A percentile compares a stretch with the other conserved stretches of the same genome.
These are phyloP conservation scores for Anethum foeniculum DNA, from an alignment of 140 eudicot genomes.

Conservation along the genomic window DNA sequence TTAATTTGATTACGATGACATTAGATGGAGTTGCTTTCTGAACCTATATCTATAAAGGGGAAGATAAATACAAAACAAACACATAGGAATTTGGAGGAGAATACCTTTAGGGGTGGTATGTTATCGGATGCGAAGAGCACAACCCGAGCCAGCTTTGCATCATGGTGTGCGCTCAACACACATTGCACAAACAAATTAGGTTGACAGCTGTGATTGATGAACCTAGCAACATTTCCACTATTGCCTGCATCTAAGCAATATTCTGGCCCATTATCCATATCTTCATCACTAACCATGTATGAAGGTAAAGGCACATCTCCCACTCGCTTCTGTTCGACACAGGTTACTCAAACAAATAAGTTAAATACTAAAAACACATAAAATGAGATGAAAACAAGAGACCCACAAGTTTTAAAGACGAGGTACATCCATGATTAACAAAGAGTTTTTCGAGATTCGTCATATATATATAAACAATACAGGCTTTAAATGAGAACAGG, in stretches of 20 bases:
- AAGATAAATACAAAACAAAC: not conserved
- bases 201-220: constrained; percentile 86
- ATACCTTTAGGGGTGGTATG: constrained; percentile 83
- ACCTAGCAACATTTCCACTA: constrained; percentile 67
- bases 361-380: not conserved
- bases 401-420: not conserved
- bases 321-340: constrained; percentile 43
- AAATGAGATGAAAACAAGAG: not conserved
- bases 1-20: not conserved
- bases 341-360: not conserved
- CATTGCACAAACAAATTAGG: constrained; percentile 92
- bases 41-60: not conserved
- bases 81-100: not conserved
- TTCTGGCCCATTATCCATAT: constrained; percentile 54
- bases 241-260: constrained; percentile 79
- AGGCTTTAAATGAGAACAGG: not conserved
- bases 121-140: constrained; percentile 82
- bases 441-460: not conserved
- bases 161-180: constrained; percentile 67
- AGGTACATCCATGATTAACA: not conserved
- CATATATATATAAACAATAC: not conserved
- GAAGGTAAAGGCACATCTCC: constrained; percentile 58
- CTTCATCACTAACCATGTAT: constrained; percentile 28
- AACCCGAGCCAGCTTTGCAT: constrained; percentile 62
- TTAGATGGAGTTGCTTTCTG: not conserved